Conservation (phyloP, 176 grass and related monocot species). For the Aegilops bicornis region DNA sequence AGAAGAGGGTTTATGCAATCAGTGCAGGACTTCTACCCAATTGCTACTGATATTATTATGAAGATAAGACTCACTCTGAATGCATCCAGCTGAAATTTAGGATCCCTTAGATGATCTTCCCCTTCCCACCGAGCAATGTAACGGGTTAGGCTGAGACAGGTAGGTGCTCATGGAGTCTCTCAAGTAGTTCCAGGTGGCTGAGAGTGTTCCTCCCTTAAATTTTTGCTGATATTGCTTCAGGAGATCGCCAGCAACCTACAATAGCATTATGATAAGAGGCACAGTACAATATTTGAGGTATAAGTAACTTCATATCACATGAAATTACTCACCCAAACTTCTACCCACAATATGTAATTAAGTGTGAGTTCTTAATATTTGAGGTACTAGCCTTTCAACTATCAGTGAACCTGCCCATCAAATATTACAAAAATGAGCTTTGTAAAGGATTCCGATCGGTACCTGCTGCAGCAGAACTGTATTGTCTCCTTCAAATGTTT, state of each 20-base stretch:
- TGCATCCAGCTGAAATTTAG: slow-evolving; percentile 96
- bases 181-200: slow-evolving; percentile 95
- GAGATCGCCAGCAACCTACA: slow-evolving; percentile 90
- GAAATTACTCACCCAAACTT: background rate
- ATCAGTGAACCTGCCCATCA: background rate
- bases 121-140: slow-evolving; percentile 94
- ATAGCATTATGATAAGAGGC: slow-evolving; percentile 8
- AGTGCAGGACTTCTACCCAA: slow-evolving; percentile 1
- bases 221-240: slow-evolving; percentile 94
- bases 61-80: slow-evolving; percentile 66
- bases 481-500: slow-evolving; percentile 99
- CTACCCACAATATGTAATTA: background rate
- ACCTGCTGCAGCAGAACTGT: slow-evolving; percentile 98
- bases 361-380: slow-evolving; percentile 66
- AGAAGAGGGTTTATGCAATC: slow-evolving; percentile 19
- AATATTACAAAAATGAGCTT: background rate
- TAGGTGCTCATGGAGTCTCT: slow-evolving; percentile 96
- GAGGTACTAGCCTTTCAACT: slow-evolving; percentile 24
- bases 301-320: background rate
- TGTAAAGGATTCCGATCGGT: slow-evolving; percentile 20
- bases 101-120: slow-evolving; percentile 91
- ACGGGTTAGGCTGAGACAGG: slow-evolving; percentile 86
- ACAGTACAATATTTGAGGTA: background rate
- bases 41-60: background rate
- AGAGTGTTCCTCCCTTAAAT: slow-evolving; percentile 86